A percentile compares a stretch with the other conserved stretches of the same genome.
These are phyloP conservation scores for Alternaria sp. DNA, from an alignment of 2,329 filamentous ascomycete species.

Conservation along the genomic window DNA sequence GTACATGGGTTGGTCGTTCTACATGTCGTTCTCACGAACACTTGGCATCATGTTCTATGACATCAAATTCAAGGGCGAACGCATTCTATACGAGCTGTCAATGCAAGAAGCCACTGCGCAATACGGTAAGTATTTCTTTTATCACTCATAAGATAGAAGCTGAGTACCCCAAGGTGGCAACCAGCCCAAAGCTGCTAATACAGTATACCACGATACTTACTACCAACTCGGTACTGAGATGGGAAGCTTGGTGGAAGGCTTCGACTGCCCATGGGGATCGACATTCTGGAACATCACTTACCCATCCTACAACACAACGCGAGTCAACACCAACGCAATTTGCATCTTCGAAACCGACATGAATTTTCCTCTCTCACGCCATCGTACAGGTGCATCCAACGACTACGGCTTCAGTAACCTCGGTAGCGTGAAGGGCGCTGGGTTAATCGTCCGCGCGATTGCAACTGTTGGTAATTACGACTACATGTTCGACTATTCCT, in stretches of 20 bases:
- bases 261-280: conserved; percentile 62
- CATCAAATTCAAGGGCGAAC: conserved; percentile 63
- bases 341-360: conserved; percentile 52
- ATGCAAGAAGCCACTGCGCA: conserved; percentile 65
- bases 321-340: conserved; percentile 48
- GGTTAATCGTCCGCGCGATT: conserved; percentile 50
- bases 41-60: conserved; percentile 62
- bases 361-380: conserved; percentile 46
- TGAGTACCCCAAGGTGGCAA: conserved; percentile 4
- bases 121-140: conserved; percentile 49
- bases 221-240: conserved; percentile 59
- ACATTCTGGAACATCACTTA: conserved; percentile 61
- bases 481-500: conserved; percentile 43
- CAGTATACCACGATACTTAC: conserved; percentile 54
- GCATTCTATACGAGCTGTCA: conserved; percentile 64
- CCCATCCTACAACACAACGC: conserved; percentile 55
- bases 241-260: conserved; percentile 51
- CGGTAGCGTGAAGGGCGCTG: conserved; percentile 41
- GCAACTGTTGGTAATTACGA: conserved; percentile 58
- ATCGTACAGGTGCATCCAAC: conserved; percentile 33
- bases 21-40: conserved; percentile 59
- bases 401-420: conserved; percentile 35
- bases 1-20: conserved; percentile 63
- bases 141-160: neutral
- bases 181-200: conserved; percentile 9